phyloP scores from a whole-genome alignment of 495 filamentous ascomycete genomes.

The Chaetomium cochliodes region DNA sequence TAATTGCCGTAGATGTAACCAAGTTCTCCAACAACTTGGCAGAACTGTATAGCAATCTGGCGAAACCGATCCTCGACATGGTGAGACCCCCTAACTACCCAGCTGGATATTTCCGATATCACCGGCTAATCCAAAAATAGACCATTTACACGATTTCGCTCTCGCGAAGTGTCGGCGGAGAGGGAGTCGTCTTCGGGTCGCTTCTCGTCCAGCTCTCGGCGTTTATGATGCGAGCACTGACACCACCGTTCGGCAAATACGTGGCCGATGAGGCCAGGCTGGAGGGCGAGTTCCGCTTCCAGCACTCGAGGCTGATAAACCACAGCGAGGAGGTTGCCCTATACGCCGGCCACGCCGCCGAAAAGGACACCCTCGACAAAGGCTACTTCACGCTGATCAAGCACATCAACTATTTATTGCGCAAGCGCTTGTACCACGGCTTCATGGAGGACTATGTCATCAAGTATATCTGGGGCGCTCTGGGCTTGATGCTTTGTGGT shows the following conservation, averaged over 20 bases:
- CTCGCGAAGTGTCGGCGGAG: slow-evolving; percentile 88
- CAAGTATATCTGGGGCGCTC: slow-evolving; percentile 97
- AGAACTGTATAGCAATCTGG: slow-evolving; percentile 95
- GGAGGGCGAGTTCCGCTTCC: slow-evolving; percentile 94
- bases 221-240: slow-evolving; percentile 87
- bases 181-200: slow-evolving; percentile 92
- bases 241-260: slow-evolving; percentile 97
- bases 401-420: slow-evolving; percentile 93
- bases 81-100: slow-evolving; percentile 35
- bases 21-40: slow-evolving; percentile 94
- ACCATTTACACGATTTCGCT: slow-evolving; percentile 91
- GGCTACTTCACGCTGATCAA: slow-evolving; percentile 99
- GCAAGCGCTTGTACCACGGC: slow-evolving; percentile 86
- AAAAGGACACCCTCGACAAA: slow-evolving; percentile 96
- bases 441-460: slow-evolving; percentile 99
- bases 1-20: slow-evolving; percentile 93
- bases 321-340: slow-evolving; percentile 93
- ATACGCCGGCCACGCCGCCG: slow-evolving; percentile 89
- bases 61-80: slow-evolving; percentile 93
- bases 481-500: slow-evolving; percentile 91
- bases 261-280: slow-evolving; percentile 93
- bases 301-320: slow-evolving; percentile 91
- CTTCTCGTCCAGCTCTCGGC: slow-evolving; percentile 90
- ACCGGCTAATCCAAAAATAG: slow-evolving; percentile 29
- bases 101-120: neutral